Conservation (phyloP, 148 eudicot species). For the Arctostaphylos glauca region DNA sequence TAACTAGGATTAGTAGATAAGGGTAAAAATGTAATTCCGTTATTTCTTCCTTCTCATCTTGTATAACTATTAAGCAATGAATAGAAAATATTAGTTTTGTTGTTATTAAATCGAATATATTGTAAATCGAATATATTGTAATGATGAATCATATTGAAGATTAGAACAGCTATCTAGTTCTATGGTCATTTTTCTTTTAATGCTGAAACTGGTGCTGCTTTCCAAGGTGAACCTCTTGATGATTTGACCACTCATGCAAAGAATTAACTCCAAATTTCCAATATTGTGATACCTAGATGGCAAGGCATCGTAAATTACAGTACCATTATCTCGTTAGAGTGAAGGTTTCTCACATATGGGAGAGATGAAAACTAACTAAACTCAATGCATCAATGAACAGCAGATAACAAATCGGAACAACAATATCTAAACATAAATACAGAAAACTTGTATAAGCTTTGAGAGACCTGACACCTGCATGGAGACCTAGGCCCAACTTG, state of each 20-base stretch:
- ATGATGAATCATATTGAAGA: not conserved
- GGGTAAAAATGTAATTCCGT: too few species aligned
- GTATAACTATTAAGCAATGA: too few species aligned
- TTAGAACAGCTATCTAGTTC: not conserved
- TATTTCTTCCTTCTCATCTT: too few species aligned
- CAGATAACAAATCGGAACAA: not conserved
- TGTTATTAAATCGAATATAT: too few species aligned
- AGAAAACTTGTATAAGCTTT: not conserved
- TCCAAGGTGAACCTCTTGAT: constrained; percentile 1
- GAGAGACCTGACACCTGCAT: constrained; percentile 86
- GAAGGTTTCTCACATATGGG: not conserved
- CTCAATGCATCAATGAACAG: not conserved
- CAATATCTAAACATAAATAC: not conserved
- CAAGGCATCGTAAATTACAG: not conserved
- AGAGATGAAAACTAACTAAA: not conserved
- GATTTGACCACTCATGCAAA: not conserved
- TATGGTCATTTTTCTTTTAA: not conserved
- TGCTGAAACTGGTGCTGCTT: not conserved
- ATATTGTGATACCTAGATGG: not conserved
- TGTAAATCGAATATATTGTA: not conserved
- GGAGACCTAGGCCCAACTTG: constrained; percentile 91
- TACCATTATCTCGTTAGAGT: not conserved
- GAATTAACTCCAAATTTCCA: not conserved
- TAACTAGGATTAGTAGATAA: too few species aligned
- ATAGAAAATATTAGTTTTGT: too few species aligned